Evolutionary conservation across 768 basidiomycete species (phyloP).

Genomic region (Candolleomyces eurysporus): DNA sequence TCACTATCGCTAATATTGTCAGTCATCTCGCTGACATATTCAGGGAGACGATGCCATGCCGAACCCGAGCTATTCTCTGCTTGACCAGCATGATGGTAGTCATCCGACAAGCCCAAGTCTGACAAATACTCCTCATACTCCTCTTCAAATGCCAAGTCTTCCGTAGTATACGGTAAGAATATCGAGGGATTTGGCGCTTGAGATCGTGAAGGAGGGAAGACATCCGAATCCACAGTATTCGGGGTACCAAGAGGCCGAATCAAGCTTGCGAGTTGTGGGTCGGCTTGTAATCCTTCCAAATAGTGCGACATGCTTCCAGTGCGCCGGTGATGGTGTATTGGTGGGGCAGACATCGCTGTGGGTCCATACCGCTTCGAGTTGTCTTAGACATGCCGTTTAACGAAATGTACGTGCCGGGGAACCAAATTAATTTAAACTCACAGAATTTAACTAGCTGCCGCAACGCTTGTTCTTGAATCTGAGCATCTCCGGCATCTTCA

Average conservation of each 20-base stretch:
- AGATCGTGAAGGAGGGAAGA: slow-evolving; percentile 92
- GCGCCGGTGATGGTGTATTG: slow-evolving; percentile 62
- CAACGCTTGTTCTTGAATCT: slow-evolving; percentile 93
- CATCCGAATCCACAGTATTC: slow-evolving; percentile 79
- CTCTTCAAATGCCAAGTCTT: slow-evolving; percentile 93
- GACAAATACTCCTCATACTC: slow-evolving; percentile 96
- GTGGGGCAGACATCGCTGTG: slow-evolving; percentile 48
- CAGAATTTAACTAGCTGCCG: slow-evolving; percentile 95
- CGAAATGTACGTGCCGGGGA: neutral
- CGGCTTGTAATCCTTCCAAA: slow-evolving; percentile 72
- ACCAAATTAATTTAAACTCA: slow-evolving; percentile 35
- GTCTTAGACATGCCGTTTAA: slow-evolving; percentile 37
- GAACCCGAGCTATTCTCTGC: slow-evolving; percentile 30
- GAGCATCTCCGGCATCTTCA: slow-evolving; percentile 88
- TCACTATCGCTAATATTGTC: slow-evolving; percentile 94
- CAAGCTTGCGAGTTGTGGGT: slow-evolving; percentile 71
- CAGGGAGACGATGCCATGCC: slow-evolving; percentile 83
- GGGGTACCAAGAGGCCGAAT: slow-evolving; percentile 76
- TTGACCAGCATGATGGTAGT: slow-evolving; percentile 43
- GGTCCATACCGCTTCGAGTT: slow-evolving; percentile 88
- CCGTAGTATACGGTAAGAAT: slow-evolving; percentile 88
- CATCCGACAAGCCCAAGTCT: slow-evolving; percentile 77
- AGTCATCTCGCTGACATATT: slow-evolving; percentile 75
- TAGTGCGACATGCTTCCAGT: slow-evolving; percentile 83
- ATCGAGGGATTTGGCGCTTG: slow-evolving; percentile 81